Percentiles rank a stretch among this genome's conserved stretches.
These are phyloP conservation scores for Citrullus colocynthis DNA, from an alignment of 306 rosid genomes.

Conservation along the genomic window DNA sequence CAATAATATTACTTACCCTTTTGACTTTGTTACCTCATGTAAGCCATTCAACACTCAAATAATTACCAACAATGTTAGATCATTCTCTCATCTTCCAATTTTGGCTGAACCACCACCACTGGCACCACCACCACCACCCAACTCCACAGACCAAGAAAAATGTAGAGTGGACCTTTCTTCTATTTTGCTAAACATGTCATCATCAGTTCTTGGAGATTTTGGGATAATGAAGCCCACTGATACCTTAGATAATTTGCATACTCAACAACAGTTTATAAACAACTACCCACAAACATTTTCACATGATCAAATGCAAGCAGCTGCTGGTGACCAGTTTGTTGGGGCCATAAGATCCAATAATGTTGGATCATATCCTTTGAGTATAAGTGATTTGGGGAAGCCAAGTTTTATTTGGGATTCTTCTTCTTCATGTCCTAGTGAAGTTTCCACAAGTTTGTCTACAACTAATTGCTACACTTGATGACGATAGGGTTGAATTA, in stretches of 20 bases:
- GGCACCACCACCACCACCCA: background rate
- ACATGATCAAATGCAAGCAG: background rate
- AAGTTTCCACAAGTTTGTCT: slow-evolving; percentile 4
- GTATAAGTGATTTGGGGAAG: background rate
- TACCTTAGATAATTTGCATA: slow-evolving; percentile 26
- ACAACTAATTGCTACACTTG: slow-evolving; percentile 7
- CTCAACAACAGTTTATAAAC: slow-evolving; percentile 1
- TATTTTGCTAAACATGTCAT: slow-evolving; percentile 59
- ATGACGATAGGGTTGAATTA: background rate
- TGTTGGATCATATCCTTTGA: background rate
- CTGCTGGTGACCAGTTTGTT: background rate
- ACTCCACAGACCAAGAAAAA: background rate
- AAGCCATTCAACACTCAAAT: slow-evolving; percentile 2
- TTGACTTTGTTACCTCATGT: slow-evolving; percentile 3
- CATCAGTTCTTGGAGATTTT: slow-evolving; percentile 27
- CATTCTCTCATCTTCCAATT: slow-evolving; percentile 4
- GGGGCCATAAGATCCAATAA: background rate
- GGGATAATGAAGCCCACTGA: slow-evolving; percentile 6
- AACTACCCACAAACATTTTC: background rate
- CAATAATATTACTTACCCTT: background rate
- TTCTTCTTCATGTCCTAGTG: slow-evolving; percentile 9
- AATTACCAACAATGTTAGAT: background rate
- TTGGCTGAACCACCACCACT: background rate
- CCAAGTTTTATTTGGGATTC: slow-evolving; percentile 3
- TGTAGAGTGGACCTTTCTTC: slow-evolving; percentile 39